Evolutionary conservation across 495 filamentous ascomycete species (phyloP).

Genomic region (Aspergillus bridgeri): DNA sequence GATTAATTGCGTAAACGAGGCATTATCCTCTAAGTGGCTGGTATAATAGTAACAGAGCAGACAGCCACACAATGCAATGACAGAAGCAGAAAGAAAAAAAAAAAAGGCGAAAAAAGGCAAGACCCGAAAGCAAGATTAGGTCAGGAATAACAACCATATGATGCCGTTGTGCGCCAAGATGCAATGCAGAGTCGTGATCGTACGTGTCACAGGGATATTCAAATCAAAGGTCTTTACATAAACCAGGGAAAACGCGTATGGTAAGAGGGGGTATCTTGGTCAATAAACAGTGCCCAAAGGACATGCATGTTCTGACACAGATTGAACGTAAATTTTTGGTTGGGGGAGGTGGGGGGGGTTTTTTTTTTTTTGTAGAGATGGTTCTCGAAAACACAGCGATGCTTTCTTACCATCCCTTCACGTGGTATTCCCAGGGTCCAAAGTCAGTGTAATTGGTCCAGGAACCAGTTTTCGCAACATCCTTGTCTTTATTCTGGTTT

Average conservation of each 20-base stretch:
- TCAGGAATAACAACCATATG: constrained; percentile 35
- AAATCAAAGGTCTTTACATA: constrained; percentile 22
- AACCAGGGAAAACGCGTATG: constrained; percentile 9
- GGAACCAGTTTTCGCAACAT: constrained; percentile 54
- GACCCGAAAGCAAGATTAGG: constrained; percentile 25
- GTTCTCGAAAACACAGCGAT: constrained; percentile 2
- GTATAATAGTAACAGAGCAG: constrained; percentile 23
- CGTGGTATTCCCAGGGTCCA: constrained; percentile 66
- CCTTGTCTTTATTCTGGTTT: constrained; percentile 37
- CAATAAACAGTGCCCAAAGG: constrained; percentile 27
- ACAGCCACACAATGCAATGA: constrained; percentile 29
- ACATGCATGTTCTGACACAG: constrained; percentile 25
- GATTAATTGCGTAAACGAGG: constrained; percentile 35
- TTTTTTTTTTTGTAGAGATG: neutral
- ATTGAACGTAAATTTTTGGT: constrained; percentile 4
- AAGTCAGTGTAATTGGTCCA: constrained; percentile 64
- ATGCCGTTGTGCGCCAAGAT: constrained; percentile 42
- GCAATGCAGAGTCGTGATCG: constrained; percentile 48
- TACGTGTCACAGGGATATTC: constrained; percentile 38
- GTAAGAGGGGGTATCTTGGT: constrained; percentile 28
- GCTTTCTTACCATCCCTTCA: constrained; percentile 59
- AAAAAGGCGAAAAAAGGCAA: constrained; percentile 28
- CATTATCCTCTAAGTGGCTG: constrained; percentile 10
- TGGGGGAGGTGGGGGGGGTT: constrained; percentile 1
- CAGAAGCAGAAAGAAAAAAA: constrained; percentile 23